These are phyloP conservation scores for Calamus simplicifolius DNA, from an alignment of 176 grass and related monocot genomes.

Conservation along the genomic window DNA sequence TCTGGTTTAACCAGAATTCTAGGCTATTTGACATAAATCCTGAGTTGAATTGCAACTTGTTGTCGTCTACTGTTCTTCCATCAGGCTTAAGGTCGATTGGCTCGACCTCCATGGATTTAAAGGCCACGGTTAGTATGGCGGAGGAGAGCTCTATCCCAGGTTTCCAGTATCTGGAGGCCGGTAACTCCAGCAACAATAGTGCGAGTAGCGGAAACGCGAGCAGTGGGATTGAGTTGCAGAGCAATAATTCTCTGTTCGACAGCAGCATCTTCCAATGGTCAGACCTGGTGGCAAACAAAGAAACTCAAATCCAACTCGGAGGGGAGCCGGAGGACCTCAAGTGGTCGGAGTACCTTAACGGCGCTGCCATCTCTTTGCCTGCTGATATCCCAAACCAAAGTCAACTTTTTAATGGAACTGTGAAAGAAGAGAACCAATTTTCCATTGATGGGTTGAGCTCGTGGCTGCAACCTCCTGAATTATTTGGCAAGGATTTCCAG, in stretches of 20 bases:
- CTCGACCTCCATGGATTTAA: background rate
- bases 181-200: conserved; percentile 5
- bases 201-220: background rate
- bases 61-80: background rate
- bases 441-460: background rate
- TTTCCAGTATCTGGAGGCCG: background rate
- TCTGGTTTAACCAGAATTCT: background rate
- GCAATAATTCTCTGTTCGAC: background rate
- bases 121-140: no score
- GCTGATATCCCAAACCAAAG: background rate
- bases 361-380: background rate
- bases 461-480: background rate
- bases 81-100: background rate
- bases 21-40: conserved; percentile 1
- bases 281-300: background rate
- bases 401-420: background rate
- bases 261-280: conserved; percentile 9
- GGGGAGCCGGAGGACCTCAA: conserved; percentile 13
- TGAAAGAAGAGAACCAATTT: background rate
- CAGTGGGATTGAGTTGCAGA: conserved; percentile 3
- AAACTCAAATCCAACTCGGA: background rate
- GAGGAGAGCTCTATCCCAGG: no score
- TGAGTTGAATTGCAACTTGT: background rate
- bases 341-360: conserved; percentile 13
- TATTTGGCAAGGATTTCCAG: background rate